Percentiles rank a stretch among this genome's conserved stretches.
Conservation (phyloP, 2,329 filamentous ascomycete genomes). For the Botrytis pseudocinerea region DNA sequence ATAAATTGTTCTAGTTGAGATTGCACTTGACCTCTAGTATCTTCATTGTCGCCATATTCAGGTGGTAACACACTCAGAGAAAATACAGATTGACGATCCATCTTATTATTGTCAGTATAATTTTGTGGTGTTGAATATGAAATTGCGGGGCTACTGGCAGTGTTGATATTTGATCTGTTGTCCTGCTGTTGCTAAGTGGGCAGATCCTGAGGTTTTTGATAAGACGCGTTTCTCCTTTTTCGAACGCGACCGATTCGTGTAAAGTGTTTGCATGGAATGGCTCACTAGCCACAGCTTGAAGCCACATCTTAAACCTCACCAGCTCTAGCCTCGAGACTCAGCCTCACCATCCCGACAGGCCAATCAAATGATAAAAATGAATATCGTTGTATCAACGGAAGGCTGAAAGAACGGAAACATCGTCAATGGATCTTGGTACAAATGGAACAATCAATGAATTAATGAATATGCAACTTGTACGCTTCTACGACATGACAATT, state of each 20-base stretch:
- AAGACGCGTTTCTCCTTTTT: slow-evolving; percentile 22
- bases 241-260: slow-evolving; percentile 25
- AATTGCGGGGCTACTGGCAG: slow-evolving; percentile 10
- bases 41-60: slow-evolving; percentile 60
- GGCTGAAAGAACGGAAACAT: slow-evolving; percentile 25
- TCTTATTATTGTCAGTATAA: slow-evolving; percentile 42
- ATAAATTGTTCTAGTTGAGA: slow-evolving; percentile 85
- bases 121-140: slow-evolving; percentile 11
- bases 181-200: slow-evolving; percentile 19
- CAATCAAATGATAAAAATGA: not conserved
- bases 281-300: not conserved
- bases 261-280: slow-evolving; percentile 25
- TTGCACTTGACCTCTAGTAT: slow-evolving; percentile 72
- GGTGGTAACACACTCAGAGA: slow-evolving; percentile 78
- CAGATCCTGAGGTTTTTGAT: slow-evolving; percentile 19
- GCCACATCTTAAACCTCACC: not conserved
- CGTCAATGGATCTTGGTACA: not conserved
- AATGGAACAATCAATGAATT: slow-evolving; percentile 5
- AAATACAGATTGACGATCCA: slow-evolving; percentile 89
- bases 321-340: slow-evolving; percentile 18
- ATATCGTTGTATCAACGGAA: slow-evolving; percentile 7
- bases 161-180: slow-evolving; percentile 13
- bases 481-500: slow-evolving; percentile 3
- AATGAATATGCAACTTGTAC: slow-evolving; percentile 10
- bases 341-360: not conserved